Evolutionary conservation across 768 basidiomycete genomes (phyloP).

Genomic region (Mycena rebaudengoi): DNA sequence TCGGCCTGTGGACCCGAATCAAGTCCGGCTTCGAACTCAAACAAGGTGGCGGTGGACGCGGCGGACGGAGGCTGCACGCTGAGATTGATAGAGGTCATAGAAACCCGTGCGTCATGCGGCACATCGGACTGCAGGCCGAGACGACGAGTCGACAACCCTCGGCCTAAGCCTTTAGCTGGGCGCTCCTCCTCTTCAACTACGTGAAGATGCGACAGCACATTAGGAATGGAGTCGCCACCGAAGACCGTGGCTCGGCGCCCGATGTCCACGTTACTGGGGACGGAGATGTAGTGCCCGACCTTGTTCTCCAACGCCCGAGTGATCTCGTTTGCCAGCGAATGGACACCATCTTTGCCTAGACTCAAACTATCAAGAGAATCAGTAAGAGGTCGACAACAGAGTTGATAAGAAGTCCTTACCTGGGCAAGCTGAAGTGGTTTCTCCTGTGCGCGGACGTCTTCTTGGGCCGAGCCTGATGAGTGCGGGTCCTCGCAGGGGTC

Average conservation of each 20-base stretch:
- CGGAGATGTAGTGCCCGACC: conserved; percentile 47
- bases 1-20: conserved; percentile 61
- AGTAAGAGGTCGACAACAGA: not conserved
- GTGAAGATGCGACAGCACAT: conserved; percentile 42
- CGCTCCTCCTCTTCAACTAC: conserved; percentile 54
- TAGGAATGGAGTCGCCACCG: conserved; percentile 51
- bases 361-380: conserved; percentile 54
- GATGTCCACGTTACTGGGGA: conserved; percentile 51
- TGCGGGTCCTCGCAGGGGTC: conserved; percentile 57
- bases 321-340: conserved; percentile 61
- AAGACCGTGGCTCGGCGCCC: conserved; percentile 58
- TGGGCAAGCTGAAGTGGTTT: conserved; percentile 73
- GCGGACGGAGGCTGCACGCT: conserved; percentile 54
- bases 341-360: conserved; percentile 66
- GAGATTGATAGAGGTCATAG: conserved; percentile 49
- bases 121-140: conserved; percentile 61
- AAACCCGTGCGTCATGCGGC: conserved; percentile 60
- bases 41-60: conserved; percentile 68
- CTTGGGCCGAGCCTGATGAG: conserved; percentile 41
- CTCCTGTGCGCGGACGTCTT: conserved; percentile 65
- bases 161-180: conserved; percentile 25
- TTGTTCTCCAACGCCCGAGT: conserved; percentile 56
- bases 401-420: conserved; percentile 47
- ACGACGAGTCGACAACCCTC: conserved; percentile 53
- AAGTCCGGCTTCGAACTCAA: conserved; percentile 59